These are phyloP conservation scores for Cornus controversa DNA, from an alignment of 148 eudicot genomes.

Conservation along the genomic window DNA sequence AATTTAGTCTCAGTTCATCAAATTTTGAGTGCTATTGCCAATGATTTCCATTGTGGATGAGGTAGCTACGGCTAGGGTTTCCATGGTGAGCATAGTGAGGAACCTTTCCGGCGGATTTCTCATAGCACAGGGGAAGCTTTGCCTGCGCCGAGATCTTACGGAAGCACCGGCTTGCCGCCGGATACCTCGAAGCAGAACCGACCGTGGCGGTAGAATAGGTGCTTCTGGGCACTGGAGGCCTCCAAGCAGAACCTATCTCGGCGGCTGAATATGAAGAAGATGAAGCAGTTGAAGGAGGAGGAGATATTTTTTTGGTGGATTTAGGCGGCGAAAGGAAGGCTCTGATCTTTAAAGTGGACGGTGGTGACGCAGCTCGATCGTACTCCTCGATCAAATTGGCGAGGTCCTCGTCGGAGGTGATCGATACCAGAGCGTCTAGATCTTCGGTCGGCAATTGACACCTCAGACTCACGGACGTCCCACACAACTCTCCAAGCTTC, in stretches of 20 bases:
- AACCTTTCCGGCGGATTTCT: slow-evolving; percentile 23
- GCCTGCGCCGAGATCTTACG: slow-evolving; percentile 25
- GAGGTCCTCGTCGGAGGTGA: slow-evolving; percentile 80
- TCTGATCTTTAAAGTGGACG: slow-evolving; percentile 50
- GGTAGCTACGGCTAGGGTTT: slow-evolving; percentile 33
- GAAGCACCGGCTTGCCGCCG: slow-evolving; percentile 10
- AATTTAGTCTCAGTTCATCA: slow-evolving; percentile 5
- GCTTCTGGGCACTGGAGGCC: no score
- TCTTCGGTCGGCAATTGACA: slow-evolving; percentile 79
- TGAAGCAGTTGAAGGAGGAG: slow-evolving; percentile 37
- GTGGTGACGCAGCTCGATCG: slow-evolving; percentile 25
- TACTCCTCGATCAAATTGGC: slow-evolving; percentile 72
- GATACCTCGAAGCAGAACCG: slow-evolving; percentile 18
- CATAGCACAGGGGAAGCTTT: slow-evolving; percentile 19
- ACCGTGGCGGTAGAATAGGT: slow-evolving; percentile 14
- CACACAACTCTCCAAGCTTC: slow-evolving; percentile 58
- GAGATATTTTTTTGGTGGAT: slow-evolving; percentile 28
- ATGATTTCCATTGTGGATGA: slow-evolving; percentile 49
- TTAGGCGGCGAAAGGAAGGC: slow-evolving; percentile 56
- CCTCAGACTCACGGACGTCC: slow-evolving; percentile 37
- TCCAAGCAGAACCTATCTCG: no score
- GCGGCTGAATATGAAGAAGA: slow-evolving; percentile 12
- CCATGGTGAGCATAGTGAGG: slow-evolving; percentile 24
- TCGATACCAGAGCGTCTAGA: slow-evolving; percentile 55
- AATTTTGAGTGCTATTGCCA: slow-evolving; percentile 36